Conservation (phyloP, 2,329 filamentous ascomycete genomes). For the Emmonsiellopsis sp. region DNA sequence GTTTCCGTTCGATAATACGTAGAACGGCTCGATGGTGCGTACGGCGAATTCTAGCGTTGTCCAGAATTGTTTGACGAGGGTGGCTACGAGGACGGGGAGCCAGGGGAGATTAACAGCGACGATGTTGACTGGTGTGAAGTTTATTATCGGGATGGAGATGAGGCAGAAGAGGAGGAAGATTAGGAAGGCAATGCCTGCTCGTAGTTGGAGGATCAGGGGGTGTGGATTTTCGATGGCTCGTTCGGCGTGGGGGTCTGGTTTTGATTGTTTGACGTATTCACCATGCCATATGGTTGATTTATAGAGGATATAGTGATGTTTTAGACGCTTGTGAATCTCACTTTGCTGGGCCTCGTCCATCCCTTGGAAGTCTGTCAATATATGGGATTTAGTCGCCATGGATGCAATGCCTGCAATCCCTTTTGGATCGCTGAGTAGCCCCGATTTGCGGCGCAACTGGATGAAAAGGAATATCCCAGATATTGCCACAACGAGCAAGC, state of each 20-base stretch:
- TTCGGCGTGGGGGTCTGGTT: constrained; percentile 22
- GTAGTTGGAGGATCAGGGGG: constrained; percentile 35
- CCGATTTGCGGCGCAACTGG: constrained; percentile 38
- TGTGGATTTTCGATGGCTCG: constrained; percentile 28
- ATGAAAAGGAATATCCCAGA: constrained; percentile 33
- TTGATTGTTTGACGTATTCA: constrained; percentile 31
- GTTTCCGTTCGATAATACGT: constrained; percentile 34
- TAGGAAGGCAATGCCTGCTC: constrained; percentile 32
- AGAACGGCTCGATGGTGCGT: constrained; percentile 41
- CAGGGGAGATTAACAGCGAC: constrained; percentile 34
- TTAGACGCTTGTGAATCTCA: constrained; percentile 38
- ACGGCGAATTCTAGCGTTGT: constrained; percentile 38
- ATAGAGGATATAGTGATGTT: constrained; percentile 39
- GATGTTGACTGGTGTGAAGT: constrained; percentile 29
- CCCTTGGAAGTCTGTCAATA: constrained; percentile 37
- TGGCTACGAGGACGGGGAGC: constrained; percentile 37
- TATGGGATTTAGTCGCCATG: constrained; percentile 40
- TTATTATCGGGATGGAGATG: constrained; percentile 32
- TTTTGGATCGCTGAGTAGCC: constrained; percentile 38
- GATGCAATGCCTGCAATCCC: constrained; percentile 43
- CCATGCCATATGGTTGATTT: constrained; percentile 44
- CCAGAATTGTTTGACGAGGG: constrained; percentile 38
- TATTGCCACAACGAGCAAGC: constrained; percentile 32
- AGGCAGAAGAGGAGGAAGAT: constrained; percentile 30
- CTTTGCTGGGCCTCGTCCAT: constrained; percentile 34